A percentile compares a stretch with the other conserved stretches of the same genome.
Evolutionary conservation across 192 early-diverging fungal species (phyloP).

Genomic region (Umbelopsis sp.): DNA sequence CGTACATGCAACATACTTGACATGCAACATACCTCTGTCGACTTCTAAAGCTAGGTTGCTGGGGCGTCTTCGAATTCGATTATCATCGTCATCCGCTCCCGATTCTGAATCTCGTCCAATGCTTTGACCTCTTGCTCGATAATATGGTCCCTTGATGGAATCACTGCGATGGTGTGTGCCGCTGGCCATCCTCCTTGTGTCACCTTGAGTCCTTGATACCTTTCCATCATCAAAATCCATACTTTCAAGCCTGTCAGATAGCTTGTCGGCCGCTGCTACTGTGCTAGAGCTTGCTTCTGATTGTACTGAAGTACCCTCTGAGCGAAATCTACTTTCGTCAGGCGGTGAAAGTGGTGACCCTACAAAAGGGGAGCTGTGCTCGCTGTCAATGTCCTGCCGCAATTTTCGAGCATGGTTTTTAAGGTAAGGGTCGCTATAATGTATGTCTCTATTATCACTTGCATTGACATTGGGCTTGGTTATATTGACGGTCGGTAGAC

Average conservation of each 20-base stretch:
- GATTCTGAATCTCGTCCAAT: constrained; percentile 28
- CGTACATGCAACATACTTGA: background rate
- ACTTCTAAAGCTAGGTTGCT: constrained; percentile 13
- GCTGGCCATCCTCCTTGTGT: background rate
- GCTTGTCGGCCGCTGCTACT: background rate
- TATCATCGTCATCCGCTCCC: constrained; percentile 30
- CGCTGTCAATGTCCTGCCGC: constrained; percentile 6
- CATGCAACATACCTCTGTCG: background rate
- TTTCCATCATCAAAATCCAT: background rate
- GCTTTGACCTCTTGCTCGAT: constrained; percentile 34
- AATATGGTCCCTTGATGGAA: constrained; percentile 42
- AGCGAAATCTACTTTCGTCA: constrained; percentile 17
- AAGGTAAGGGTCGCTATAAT: constrained; percentile 9
- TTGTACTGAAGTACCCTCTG: constrained; percentile 1
- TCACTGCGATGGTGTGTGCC: constrained; percentile 24
- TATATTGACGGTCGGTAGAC: background rate
- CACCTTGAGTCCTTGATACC: background rate
- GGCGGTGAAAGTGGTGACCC: constrained; percentile 15
- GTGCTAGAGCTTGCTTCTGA: background rate
- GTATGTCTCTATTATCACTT: constrained; percentile 10
- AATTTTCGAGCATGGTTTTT: constrained; percentile 5
- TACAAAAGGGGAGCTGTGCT: constrained; percentile 20
- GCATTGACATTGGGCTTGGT: background rate
- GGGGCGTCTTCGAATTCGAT: background rate
- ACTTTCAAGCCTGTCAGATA: constrained; percentile 7